phyloP scores from a whole-genome alignment of 768 basidiomycete genomes.

The Leccinum aurantiacum region DNA sequence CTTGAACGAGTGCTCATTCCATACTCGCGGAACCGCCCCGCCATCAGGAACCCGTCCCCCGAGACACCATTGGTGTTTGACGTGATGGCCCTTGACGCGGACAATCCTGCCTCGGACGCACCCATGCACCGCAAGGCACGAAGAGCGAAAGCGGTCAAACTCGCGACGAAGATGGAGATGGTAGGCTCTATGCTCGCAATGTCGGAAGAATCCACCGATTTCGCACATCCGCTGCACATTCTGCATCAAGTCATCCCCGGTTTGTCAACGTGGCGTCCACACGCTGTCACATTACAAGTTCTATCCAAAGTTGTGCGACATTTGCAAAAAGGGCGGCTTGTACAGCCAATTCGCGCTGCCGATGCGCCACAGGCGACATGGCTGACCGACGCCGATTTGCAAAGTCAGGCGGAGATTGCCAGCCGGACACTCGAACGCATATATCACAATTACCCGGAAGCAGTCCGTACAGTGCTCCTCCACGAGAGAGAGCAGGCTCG shows the following conservation, averaged over 20 bases:
- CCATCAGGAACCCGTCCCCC: conserved; percentile 32
- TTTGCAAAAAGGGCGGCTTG: conserved; percentile 49
- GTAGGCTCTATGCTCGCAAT: conserved; percentile 13
- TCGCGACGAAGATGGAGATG: conserved; percentile 16
- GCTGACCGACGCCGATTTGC: conserved; percentile 23
- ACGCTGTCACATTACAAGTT: conserved; percentile 46
- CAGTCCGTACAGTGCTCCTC: conserved; percentile 34
- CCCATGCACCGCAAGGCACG: conserved; percentile 31
- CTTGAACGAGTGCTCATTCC: conserved; percentile 76
- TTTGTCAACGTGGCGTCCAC: conserved; percentile 69
- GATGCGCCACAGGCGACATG: conserved; percentile 23
- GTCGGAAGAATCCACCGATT: conserved; percentile 39
- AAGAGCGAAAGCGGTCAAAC: conserved; percentile 26
- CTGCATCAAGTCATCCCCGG: conserved; percentile 62
- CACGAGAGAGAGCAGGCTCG: conserved; percentile 37
- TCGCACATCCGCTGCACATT: conserved; percentile 57
- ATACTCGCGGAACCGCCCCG: conserved; percentile 39
- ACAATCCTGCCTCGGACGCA: conserved; percentile 27
- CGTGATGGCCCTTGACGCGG: conserved; percentile 22
- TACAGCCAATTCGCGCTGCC: conserved; percentile 40
- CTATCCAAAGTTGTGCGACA: conserved; percentile 47
- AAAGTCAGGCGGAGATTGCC: conserved; percentile 34
- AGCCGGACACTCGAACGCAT: conserved; percentile 45
- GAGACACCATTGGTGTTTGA: conserved; percentile 44
- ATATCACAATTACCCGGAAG: conserved; percentile 49